Percentiles rank a stretch among this genome's conserved stretches.
Evolutionary conservation across 768 basidiomycete genomes (phyloP).

Genomic region (Phanerochaete carnosa): DNA sequence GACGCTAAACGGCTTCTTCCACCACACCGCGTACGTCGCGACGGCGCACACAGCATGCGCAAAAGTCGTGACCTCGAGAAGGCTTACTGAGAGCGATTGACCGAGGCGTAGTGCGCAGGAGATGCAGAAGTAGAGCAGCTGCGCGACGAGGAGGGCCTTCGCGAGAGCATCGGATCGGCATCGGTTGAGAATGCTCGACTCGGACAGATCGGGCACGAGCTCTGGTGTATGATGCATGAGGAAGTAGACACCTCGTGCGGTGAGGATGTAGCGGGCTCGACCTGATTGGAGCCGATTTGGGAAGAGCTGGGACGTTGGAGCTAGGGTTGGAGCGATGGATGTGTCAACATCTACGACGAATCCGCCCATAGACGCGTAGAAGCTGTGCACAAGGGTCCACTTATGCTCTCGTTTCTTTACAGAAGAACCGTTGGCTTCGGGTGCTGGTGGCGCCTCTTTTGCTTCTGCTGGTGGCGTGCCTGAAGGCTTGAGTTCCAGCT

Average conservation of each 20-base stretch:
- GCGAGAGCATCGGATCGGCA: constrained; percentile 31
- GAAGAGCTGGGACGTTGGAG: background rate
- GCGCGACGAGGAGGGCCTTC: constrained; percentile 29
- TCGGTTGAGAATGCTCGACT: constrained; percentile 26
- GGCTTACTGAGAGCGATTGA: constrained; percentile 23
- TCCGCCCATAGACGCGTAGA: constrained; percentile 27
- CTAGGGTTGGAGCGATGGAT: background rate
- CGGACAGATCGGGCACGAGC: constrained; percentile 11
- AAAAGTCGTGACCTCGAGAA: constrained; percentile 34
- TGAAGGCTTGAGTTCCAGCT: too few species aligned
- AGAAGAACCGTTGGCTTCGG: too few species aligned
- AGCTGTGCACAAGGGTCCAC: constrained; percentile 23
- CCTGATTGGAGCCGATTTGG: too few species aligned
- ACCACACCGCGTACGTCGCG: constrained; percentile 33
- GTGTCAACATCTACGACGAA: constrained; percentile 15
- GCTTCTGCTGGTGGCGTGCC: too few species aligned
- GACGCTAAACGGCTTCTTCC: constrained; percentile 37
- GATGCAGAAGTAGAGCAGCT: constrained; percentile 31
- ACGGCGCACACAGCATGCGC: constrained; percentile 30
- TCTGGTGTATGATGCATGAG: constrained; percentile 7
- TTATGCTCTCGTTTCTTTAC: too few species aligned
- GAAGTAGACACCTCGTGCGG: constrained; percentile 7
- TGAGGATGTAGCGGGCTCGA: background rate
- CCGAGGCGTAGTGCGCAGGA: constrained; percentile 25
- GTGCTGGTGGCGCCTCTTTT: too few species aligned